phyloP scores from a whole-genome alignment of 2,329 filamentous ascomycete genomes.

The Diatrype stigma region DNA sequence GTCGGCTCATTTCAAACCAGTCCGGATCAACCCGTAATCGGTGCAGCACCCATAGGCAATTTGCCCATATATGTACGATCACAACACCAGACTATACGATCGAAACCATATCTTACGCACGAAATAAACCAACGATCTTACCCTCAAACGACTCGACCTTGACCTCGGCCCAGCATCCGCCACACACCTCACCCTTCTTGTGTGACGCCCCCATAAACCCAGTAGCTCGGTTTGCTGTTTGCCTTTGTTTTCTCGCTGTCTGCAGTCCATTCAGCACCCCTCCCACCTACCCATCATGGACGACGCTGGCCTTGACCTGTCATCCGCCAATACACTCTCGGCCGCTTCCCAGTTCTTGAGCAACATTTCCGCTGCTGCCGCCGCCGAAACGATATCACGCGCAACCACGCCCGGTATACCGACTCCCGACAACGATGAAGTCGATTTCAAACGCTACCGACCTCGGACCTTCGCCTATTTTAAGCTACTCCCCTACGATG shows the following conservation, averaged over 20 bases:
- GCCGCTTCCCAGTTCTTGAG: slow-evolving; percentile 34
- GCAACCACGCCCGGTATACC: slow-evolving; percentile 77
- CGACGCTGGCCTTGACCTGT: slow-evolving; percentile 29
- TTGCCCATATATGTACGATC: too few species aligned
- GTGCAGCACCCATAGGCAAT: too few species aligned
- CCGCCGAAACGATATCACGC: slow-evolving; percentile 71
- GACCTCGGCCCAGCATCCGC: neutral
- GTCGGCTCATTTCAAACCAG: too few species aligned
- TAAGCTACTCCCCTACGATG: slow-evolving; percentile 79
- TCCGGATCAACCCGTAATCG: too few species aligned
- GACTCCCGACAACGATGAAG: slow-evolving; percentile 42
- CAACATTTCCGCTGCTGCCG: slow-evolving; percentile 42
- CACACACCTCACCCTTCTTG: neutral
- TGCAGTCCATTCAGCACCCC: neutral
- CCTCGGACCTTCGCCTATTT: slow-evolving; percentile 93
- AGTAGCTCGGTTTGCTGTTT: neutral
- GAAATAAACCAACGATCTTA: neutral
- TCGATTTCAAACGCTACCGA: slow-evolving; percentile 63
- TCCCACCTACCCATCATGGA: slow-evolving; percentile 27
- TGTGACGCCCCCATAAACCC: neutral
- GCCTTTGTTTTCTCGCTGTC: too few species aligned
- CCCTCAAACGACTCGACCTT: neutral
- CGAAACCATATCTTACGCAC: too few species aligned
- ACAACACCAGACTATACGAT: too few species aligned
- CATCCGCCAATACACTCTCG: slow-evolving; percentile 32